Evolutionary conservation across 495 filamentous ascomycete genomes (phyloP), one percentile per base, ranked within the genome.

Genomic region (Penicillium longicatenatum): DNA sequence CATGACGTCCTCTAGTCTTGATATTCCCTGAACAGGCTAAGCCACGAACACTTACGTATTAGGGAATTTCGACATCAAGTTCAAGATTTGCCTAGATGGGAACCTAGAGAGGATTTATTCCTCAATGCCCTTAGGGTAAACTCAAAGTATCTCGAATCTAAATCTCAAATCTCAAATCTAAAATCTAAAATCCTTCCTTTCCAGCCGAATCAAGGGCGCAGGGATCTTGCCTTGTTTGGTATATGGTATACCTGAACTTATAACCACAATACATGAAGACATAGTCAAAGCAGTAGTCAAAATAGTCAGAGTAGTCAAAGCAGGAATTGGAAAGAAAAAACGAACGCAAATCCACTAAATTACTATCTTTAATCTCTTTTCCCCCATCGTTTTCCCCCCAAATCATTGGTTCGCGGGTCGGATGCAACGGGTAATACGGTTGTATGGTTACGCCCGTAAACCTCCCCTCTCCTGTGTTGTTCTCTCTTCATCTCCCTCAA

Each of bases 401-500:
- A 2, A 8, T 22, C n/a, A 52, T 42, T 52, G 50, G 50, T 26
- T 16, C 30, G 14, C 30, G 20, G 49, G n/a, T 24, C 49, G 49
- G 49, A 51, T 39, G n/a, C 30, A 39, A 39, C 49, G 46, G 51
- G 56, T 59, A 55, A 55, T 57, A 58, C 58, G 44, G 51, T 53
- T 19, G 41, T 59, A 58, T 22, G 37, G 41, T 49, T 45, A 59
- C 42, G 19, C 19, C 14, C 4, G 33, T 48, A 52, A 43, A 45
- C 43, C 39, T 55, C 52, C 50, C 56, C 63, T 59, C 64, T 63
- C 59, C 62, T 59, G 51, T 42, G 49, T 66, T 61, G 55, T 62
- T 64, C 49, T 63, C 57, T 54, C 47, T 43, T 57, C 66, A 75
- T 73, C 52, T 73, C 74, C 47, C 79, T 73, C 57, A 50, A 65